phyloP scores from a whole-genome alignment of 2,329 filamentous ascomycete genomes.

The Ophioceras dolichostomum region DNA sequence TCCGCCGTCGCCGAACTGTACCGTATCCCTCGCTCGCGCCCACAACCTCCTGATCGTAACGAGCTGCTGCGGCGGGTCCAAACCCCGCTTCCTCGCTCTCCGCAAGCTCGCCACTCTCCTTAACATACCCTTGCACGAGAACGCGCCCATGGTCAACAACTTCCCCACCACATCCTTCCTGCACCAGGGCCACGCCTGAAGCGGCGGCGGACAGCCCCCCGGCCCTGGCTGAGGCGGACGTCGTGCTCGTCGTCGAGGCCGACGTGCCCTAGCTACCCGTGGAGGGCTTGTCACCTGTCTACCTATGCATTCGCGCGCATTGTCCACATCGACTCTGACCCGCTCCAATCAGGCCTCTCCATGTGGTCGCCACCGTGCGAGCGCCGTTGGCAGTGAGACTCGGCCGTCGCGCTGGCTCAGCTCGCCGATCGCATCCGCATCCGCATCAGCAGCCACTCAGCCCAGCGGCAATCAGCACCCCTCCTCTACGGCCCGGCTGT shows the following conservation, averaged over 20 bases:
- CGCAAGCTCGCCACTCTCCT: slow-evolving; percentile 8
- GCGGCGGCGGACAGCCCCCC: slow-evolving; percentile 8
- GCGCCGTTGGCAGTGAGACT: slow-evolving; percentile 33
- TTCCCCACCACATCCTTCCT: slow-evolving; percentile 11
- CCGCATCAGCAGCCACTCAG: too few relatives aligned
- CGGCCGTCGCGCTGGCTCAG: slow-evolving; percentile 23
- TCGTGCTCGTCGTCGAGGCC: slow-evolving; percentile 53
- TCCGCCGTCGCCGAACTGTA: slow-evolving; percentile 4
- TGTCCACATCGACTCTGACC: slow-evolving; percentile 53
- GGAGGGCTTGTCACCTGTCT: too few relatives aligned
- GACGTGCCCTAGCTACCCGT: slow-evolving; percentile 64
- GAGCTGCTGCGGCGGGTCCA: slow-evolving; percentile 7
- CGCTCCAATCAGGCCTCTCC: slow-evolving; percentile 47
- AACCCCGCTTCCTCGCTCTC: slow-evolving; percentile 6
- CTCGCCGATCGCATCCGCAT: too few relatives aligned
- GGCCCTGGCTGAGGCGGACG: slow-evolving; percentile 46
- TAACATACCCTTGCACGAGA: slow-evolving; percentile 30
- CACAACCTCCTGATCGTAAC: slow-evolving; percentile 8
- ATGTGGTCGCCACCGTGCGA: slow-evolving; percentile 40
- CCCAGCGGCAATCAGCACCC: too few relatives aligned
- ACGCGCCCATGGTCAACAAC: slow-evolving; percentile 31
- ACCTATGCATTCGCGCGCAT: too few relatives aligned
- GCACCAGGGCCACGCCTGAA: slow-evolving; percentile 10
- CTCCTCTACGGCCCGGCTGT: too few relatives aligned
- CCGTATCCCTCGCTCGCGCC: slow-evolving; percentile 1